Conservation (phyloP, 768 basidiomycete species). For the Hydnomerulius pinastri region DNA sequence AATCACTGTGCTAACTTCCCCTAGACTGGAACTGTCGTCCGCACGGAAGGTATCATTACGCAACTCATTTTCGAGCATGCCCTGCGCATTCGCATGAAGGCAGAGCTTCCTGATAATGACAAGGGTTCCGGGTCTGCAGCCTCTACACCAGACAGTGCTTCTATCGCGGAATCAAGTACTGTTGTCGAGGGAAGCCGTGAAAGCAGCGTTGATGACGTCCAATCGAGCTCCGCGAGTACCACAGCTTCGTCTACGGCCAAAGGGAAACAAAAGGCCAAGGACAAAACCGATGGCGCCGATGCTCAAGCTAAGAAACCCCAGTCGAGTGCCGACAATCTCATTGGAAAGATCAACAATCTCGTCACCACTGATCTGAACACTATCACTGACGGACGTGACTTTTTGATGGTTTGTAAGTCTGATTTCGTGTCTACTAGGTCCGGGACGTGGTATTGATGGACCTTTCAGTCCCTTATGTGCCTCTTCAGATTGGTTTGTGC, state of each 20-base stretch:
- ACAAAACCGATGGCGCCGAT: background rate
- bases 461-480: constrained; percentile 7
- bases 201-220: constrained; percentile 3
- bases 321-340: constrained; percentile 46
- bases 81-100: constrained; percentile 52
- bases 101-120: constrained; percentile 16
- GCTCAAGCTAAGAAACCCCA: background rate
- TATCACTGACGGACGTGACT: constrained; percentile 19
- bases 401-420: constrained; percentile 11
- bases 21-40: constrained; percentile 47
- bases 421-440: background rate
- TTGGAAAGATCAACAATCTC: constrained; percentile 78
- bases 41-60: constrained; percentile 52
- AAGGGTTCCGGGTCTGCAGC: constrained; percentile 1
- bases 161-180: constrained; percentile 11
- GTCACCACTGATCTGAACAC: constrained; percentile 48
- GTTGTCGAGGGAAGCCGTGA: constrained; percentile 10
- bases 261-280: constrained; percentile 3
- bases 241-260: background rate
- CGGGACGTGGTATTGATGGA: background rate
- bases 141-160: constrained; percentile 11
- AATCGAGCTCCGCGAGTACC: background rate
- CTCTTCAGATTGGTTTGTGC: constrained; percentile 26
- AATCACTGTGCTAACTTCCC: background rate
- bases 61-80: constrained; percentile 57